Evolutionary conservation across 1,284 basidiomycete species (phyloP).

Genomic region (Fomitopsis schrenkii): DNA sequence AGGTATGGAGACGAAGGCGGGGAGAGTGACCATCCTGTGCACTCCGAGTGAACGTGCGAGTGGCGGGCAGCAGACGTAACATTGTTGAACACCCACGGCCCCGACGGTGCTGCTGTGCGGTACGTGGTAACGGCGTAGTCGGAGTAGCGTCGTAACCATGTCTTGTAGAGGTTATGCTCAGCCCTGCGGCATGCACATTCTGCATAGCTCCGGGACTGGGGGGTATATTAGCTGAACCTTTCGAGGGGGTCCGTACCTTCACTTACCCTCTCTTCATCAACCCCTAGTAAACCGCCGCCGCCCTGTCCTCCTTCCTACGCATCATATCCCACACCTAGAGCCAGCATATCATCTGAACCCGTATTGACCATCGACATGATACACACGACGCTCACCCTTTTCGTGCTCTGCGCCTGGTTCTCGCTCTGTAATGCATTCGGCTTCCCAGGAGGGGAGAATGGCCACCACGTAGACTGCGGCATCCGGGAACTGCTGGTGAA

Average conservation of each 20-base stretch:
- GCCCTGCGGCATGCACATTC: background rate
- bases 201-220: background rate
- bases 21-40: background rate
- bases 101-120: background rate
- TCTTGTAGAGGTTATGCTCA: background rate
- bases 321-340: background rate
- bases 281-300: too few relatives aligned
- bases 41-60: background rate
- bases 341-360: background rate
- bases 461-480: background rate
- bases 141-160: background rate
- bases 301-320: too few relatives aligned
- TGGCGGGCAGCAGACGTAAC: background rate
- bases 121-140: background rate
- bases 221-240: background rate
- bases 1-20: background rate
- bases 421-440: background rate
- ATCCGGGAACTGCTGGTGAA: background rate
- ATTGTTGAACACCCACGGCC: background rate
- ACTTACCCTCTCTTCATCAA: background rate
- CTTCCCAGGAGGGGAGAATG: background rate
- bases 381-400: background rate
- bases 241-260: too few relatives aligned
- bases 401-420: background rate
- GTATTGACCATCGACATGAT: background rate